Percentiles rank a stretch among this genome's conserved stretches.
Evolutionary conservation across 495 filamentous ascomycete species (phyloP).

Genomic region (Penicillium argentinense): DNA sequence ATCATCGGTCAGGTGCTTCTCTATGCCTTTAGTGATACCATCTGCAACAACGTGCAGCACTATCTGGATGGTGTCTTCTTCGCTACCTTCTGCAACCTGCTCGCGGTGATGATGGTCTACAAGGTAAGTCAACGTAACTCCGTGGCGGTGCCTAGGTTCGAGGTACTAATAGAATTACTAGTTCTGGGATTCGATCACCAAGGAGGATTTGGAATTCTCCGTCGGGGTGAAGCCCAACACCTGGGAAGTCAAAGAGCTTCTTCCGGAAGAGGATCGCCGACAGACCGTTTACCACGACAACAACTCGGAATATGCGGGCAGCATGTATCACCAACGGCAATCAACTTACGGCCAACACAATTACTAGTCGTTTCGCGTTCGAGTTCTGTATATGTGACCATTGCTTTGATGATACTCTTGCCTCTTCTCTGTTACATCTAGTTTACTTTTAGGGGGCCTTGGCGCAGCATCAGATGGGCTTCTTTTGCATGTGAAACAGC

Average conservation of each 20-base stretch:
- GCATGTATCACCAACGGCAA: conserved; percentile 55
- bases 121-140: conserved; percentile 63
- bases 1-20: conserved; percentile 89
- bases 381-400: conserved; percentile 20
- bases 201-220: conserved; percentile 96
- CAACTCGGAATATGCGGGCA: conserved; percentile 58
- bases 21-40: conserved; percentile 81
- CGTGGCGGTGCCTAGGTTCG: no score
- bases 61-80: conserved; percentile 97
- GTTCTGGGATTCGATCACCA: conserved; percentile 99
- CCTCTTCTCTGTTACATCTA: conserved; percentile 8
- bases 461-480: neutral
- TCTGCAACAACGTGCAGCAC: conserved; percentile 85
- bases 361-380: conserved; percentile 22
- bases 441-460: conserved; percentile 1
- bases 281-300: conserved; percentile 73
- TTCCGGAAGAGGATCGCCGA: conserved; percentile 85
- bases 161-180: conserved; percentile 36
- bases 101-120: conserved; percentile 99
- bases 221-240: conserved; percentile 93
- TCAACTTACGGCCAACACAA: conserved; percentile 37
- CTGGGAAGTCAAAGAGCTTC: conserved; percentile 96
- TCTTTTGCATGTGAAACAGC: neutral
- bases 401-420: conserved; percentile 16
- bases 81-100: conserved; percentile 86